Evolutionary conservation across 495 filamentous ascomycete genomes (phyloP), one percentile per base, ranked within the genome.

Genomic region (Neurospora pannonica): DNA sequence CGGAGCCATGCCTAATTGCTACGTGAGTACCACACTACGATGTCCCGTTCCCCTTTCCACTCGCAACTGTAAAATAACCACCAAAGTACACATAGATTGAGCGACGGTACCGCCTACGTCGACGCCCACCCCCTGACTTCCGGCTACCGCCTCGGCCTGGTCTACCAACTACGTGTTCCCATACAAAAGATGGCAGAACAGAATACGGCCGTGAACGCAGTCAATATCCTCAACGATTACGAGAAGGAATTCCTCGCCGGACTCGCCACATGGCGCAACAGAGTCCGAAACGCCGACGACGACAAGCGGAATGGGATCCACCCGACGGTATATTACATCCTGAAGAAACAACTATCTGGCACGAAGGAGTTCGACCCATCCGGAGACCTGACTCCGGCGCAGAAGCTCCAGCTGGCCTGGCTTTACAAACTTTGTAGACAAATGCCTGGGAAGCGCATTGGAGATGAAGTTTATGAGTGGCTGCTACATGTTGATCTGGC

Each of bases 111-210:
- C 21, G 24, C 54, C 54, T 62, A 17, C 15, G 24, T 62, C 28
- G 71, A 75, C 19, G 10, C 17, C 0, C 43, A 70, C 1, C 71
- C 71, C 0, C 62, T 75, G 0, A 34, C 67, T 0, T 17, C 37
- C 4, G 72, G 75, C 19, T 38, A 71, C 70, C 75, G 72, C 28
- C 1, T 76, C 11, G 72, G 48, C 2, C 10, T 76, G 0, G 70
- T 70, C 15, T 76, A 74, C 70, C 48, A 74, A 11, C 42, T 76
- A 24, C 34, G n/a, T 11, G 8, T 74, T 11, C 21, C 62, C 24
- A 62, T 1, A 17, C 6, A 15, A 6, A 15, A 60, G 8, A 62
- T 62, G 54, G 11, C 11, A 34, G 24, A 31, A 17, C 54, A 31
- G 24, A 62, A 62, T 17, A 62, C 54, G 54, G 54, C 54, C 54